Evolutionary conservation across 768 basidiomycete genomes (phyloP).

Genomic region (Kwoniella sp.): DNA sequence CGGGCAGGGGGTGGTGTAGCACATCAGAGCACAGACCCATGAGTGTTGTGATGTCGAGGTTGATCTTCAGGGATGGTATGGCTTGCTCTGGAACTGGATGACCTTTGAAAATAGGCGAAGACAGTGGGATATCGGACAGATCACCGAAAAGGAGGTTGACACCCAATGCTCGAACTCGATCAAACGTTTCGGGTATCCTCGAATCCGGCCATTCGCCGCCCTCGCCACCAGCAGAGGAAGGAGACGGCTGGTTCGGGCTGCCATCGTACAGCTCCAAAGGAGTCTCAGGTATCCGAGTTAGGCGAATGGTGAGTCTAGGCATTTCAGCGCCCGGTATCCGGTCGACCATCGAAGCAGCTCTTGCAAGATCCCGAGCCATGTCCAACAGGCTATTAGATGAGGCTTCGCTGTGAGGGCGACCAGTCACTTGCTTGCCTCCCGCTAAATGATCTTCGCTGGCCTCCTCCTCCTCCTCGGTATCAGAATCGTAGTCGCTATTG

Average conservation of each 20-base stretch:
- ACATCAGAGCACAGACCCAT: conserved; percentile 82
- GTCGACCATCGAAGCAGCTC: conserved; percentile 67
- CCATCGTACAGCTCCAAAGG: conserved; percentile 25
- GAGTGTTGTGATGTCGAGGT: conserved; percentile 79
- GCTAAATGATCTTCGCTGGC: neutral
- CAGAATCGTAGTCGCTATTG: conserved; percentile 63
- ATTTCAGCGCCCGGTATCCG: conserved; percentile 57
- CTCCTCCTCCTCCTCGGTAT: conserved; percentile 22
- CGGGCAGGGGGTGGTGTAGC: conserved; percentile 71
- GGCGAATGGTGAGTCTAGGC: conserved; percentile 61
- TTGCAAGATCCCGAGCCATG: conserved; percentile 68
- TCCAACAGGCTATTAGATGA: conserved; percentile 66
- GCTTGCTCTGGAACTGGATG: conserved; percentile 9
- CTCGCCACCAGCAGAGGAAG: neutral
- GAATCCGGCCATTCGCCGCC: conserved; percentile 44
- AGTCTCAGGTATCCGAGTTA: conserved; percentile 65
- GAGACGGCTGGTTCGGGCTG: neutral
- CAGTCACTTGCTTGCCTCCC: neutral
- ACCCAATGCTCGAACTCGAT: conserved; percentile 65
- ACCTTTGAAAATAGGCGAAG: neutral
- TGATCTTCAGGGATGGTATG: conserved; percentile 67
- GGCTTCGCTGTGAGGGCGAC: neutral
- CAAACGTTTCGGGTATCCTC: conserved; percentile 67
- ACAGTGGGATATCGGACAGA: conserved; percentile 21
- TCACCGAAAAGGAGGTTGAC: conserved; percentile 68